A percentile compares a stretch with the other conserved stretches of the same genome.
Conservation (phyloP, 306 rosid genomes). For the Fagus crenata region DNA sequence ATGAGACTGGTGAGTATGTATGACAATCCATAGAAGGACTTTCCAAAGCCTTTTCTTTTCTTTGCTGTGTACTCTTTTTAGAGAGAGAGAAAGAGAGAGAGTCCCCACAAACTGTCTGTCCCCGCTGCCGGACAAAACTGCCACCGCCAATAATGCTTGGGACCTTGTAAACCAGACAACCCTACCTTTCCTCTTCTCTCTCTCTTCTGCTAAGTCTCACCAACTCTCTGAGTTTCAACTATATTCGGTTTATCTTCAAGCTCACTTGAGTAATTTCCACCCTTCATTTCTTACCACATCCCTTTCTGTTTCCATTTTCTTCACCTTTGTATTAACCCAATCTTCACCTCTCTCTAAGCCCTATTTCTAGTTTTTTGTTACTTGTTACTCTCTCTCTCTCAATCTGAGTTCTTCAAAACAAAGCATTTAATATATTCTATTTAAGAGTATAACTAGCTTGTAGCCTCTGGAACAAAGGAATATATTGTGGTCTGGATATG, state of each 20-base stretch:
- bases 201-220: conserved; percentile 27
- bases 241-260: conserved; percentile 36
- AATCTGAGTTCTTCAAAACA: conserved; percentile 33
- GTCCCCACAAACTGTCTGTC: conserved; percentile 80
- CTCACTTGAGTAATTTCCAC: conserved; percentile 44
- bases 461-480: conserved; percentile 49
- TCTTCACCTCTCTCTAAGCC: background rate
- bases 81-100: conserved; percentile 22
- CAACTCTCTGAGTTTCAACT: conserved; percentile 40
- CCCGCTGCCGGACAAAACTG: conserved; percentile 81
- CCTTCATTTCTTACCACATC: conserved; percentile 64
- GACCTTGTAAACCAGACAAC: conserved; percentile 72
- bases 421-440: conserved; percentile 61
- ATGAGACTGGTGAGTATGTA: conserved; percentile 18
- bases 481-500: conserved; percentile 40
- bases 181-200: conserved; percentile 23
- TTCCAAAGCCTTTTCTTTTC: conserved; percentile 35
- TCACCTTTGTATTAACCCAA: conserved; percentile 20
- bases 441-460: conserved; percentile 33
- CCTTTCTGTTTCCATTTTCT: conserved; percentile 21
- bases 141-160: conserved; percentile 93
- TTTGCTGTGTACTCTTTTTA: conserved; percentile 28
- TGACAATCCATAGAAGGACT: conserved; percentile 57
- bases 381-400: conserved; percentile 5
- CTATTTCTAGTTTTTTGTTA: conserved; percentile 15